Evolutionary conservation across 768 basidiomycete genomes (phyloP).

Genomic region (Rhizopogon salebrosus): DNA sequence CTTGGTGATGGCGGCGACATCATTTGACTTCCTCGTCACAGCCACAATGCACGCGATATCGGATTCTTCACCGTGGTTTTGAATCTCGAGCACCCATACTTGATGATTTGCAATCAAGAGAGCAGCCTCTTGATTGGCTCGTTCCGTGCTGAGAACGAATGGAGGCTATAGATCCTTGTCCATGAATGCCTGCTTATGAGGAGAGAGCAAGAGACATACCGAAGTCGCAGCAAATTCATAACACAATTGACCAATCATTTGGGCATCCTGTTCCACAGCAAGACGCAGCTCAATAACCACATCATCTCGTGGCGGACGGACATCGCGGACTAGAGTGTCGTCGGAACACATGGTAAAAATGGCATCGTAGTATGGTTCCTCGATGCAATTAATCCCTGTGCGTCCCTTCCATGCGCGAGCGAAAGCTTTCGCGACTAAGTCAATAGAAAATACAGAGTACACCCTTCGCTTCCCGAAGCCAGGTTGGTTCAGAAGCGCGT

Average conservation of each 20-base stretch:
- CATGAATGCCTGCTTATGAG: background rate
- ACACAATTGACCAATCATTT: slow-evolving; percentile 42
- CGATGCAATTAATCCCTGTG: slow-evolving; percentile 35
- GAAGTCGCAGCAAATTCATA: slow-evolving; percentile 52
- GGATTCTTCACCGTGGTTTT: slow-evolving; percentile 14
- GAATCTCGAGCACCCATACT: slow-evolving; percentile 60
- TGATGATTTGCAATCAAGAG: slow-evolving; percentile 40
- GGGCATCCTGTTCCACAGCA: slow-evolving; percentile 28
- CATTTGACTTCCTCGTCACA: slow-evolving; percentile 54
- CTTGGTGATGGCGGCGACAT: slow-evolving; percentile 63
- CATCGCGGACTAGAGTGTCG: slow-evolving; percentile 27
- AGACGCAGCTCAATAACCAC: slow-evolving; percentile 24
- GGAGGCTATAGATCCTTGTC: slow-evolving; percentile 37
- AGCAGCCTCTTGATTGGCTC: slow-evolving; percentile 47
- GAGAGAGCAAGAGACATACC: slow-evolving; percentile 31
- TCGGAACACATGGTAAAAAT: slow-evolving; percentile 51
- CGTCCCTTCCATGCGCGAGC: slow-evolving; percentile 40
- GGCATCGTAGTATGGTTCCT: slow-evolving; percentile 57
- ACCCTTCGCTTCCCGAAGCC: slow-evolving; percentile 28
- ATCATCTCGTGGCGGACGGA: slow-evolving; percentile 7
- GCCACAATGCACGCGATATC: slow-evolving; percentile 65
- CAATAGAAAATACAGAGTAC: slow-evolving; percentile 63
- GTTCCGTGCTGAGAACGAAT: slow-evolving; percentile 39
- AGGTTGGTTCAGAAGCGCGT: slow-evolving; percentile 22
- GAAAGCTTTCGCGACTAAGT: slow-evolving; percentile 42